Evolutionary conservation across 306 rosid species (phyloP).

Genomic region (Ceratonia siliqua): DNA sequence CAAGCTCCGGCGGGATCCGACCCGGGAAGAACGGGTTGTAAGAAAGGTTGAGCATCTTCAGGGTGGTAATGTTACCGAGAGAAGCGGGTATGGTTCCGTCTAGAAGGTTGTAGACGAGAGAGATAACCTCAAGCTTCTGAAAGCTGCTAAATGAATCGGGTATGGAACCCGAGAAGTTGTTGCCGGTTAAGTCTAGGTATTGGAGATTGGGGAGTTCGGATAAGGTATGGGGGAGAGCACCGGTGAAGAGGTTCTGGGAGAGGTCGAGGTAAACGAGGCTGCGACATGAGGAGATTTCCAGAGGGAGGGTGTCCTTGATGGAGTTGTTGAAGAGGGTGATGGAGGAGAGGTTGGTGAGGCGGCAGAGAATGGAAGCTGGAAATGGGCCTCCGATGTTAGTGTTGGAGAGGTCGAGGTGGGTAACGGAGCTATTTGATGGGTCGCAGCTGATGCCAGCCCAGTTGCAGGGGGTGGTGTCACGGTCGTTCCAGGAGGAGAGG

Average conservation of each 20-base stretch:
- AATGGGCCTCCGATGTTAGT: constrained; percentile 66
- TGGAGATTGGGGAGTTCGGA: constrained; percentile 52
- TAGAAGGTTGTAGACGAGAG: constrained; percentile 67
- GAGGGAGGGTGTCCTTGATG: constrained; percentile 65
- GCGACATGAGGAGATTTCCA: constrained; percentile 47
- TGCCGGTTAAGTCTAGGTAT: constrained; percentile 74
- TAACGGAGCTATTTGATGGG: constrained; percentile 37
- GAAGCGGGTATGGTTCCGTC: constrained; percentile 60
- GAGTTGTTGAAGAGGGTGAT: constrained; percentile 75
- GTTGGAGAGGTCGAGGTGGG: constrained; percentile 58
- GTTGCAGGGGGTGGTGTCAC: constrained; percentile 62
- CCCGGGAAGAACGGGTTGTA: constrained; percentile 85
- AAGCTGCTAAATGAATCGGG: constrained; percentile 59
- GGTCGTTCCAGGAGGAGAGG: constrained; percentile 63
- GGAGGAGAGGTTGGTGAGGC: constrained; percentile 55
- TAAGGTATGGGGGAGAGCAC: constrained; percentile 58
- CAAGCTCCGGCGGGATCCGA: constrained; percentile 69
- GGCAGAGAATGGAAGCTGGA: constrained; percentile 58
- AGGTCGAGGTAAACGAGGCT: constrained; percentile 68
- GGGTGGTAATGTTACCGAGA: constrained; percentile 53
- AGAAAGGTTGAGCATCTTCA: constrained; percentile 81
- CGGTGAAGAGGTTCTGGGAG: constrained; percentile 80
- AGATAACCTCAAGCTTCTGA: constrained; percentile 62
- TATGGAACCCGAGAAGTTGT: constrained; percentile 77
- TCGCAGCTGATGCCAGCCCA: constrained; percentile 73